These are phyloP conservation scores for Castanopsis chinensis DNA, from an alignment of 306 rosid species.

Conservation along the genomic window DNA sequence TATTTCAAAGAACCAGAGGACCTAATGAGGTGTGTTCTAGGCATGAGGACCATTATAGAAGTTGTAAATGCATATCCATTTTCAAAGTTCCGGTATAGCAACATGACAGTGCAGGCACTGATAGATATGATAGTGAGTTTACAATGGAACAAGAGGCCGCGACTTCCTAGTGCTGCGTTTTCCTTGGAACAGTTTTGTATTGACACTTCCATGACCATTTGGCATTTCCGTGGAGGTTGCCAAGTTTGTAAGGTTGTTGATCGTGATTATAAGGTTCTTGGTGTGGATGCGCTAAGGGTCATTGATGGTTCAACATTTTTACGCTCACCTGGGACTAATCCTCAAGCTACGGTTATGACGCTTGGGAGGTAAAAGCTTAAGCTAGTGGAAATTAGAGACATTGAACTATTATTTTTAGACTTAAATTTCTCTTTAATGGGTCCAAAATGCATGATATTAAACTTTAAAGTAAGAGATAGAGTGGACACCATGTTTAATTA, in stretches of 20 bases:
- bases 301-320: constrained; percentile 24
- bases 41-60: constrained; percentile 55
- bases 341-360: too few species aligned
- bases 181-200: constrained; percentile 67
- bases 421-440: too few species aligned
- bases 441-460: too few species aligned
- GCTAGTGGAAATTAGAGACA: too few species aligned
- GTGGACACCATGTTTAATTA: too few species aligned
- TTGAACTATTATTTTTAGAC: too few species aligned
- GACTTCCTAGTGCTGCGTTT: constrained; percentile 37
- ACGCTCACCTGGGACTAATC: too few species aligned
- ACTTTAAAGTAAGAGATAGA: too few species aligned
- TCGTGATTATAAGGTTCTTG: constrained; percentile 50
- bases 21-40: constrained; percentile 53
- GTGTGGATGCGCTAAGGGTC: constrained; percentile 63
- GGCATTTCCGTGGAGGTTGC: constrained; percentile 90
- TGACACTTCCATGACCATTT: constrained; percentile 73
- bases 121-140: constrained; percentile 37
- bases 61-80: constrained; percentile 56
- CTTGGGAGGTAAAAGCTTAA: too few species aligned
- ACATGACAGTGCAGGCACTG: constrained; percentile 31
- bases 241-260: constrained; percentile 64
- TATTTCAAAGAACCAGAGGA: constrained; percentile 74
- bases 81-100: constrained; percentile 45
- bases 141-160: constrained; percentile 54